Conservation (phyloP, 2,329 filamentous ascomycete species). For the Ceratocystis papillata region DNA sequence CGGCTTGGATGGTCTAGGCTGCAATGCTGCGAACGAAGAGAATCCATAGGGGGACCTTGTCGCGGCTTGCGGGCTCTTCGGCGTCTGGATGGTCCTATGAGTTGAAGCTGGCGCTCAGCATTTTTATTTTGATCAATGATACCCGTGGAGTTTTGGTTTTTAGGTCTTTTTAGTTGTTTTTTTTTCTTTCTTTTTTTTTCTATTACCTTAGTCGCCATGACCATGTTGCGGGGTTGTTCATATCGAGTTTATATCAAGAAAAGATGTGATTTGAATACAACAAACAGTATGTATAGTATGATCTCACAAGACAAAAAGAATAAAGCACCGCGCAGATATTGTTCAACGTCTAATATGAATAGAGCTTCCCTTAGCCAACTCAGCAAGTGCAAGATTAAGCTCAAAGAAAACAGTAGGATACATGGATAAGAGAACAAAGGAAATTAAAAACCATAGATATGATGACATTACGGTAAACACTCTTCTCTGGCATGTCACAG, state of each 20-base stretch:
- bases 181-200: background rate
- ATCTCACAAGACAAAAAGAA: background rate
- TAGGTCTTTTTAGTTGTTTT: background rate
- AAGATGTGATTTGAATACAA: no score
- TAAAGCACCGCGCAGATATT: background rate
- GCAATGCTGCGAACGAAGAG: background rate
- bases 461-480: background rate
- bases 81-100: background rate
- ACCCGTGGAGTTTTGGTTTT: conserved; percentile 6
- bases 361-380: no score
- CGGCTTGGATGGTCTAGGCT: conserved; percentile 29
- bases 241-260: no score
- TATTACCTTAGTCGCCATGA: no score
- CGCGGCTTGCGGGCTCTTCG: background rate
- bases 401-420: no score
- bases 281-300: no score
- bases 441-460: conserved; percentile 17
- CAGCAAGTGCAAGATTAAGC: no score
- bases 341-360: background rate
- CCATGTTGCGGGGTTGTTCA: no score
- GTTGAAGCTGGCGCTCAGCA: background rate
- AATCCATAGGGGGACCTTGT: background rate
- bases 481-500: background rate
- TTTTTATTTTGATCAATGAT: conserved; percentile 11
- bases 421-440: background rate